phyloP scores from a whole-genome alignment of 306 rosid genomes.

The Cicer yamashitae region DNA sequence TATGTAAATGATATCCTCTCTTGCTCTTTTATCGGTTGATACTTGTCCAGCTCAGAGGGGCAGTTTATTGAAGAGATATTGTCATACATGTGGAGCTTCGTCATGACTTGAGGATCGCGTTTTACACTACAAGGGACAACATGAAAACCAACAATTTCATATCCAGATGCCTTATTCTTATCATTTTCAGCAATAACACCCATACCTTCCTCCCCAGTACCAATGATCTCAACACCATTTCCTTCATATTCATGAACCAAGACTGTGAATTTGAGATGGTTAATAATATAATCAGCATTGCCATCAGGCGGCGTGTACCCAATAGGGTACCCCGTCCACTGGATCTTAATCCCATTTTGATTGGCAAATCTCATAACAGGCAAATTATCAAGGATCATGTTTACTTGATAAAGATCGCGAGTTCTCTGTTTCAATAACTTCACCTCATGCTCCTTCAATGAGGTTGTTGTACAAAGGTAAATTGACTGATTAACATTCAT shows the following conservation, averaged over 20 bases:
- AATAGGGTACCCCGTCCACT: conserved; percentile 96
- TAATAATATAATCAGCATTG: conserved; percentile 79
- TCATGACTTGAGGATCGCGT: conserved; percentile 64
- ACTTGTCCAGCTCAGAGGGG: conserved; percentile 69
- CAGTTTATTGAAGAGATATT: conserved; percentile 53
- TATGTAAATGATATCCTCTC: conserved; percentile 88
- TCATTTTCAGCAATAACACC: conserved; percentile 78
- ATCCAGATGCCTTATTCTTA: conserved; percentile 81
- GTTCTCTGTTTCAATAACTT: conserved; percentile 87
- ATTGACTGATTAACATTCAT: conserved; percentile 80
- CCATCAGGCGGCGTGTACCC: conserved; percentile 73
- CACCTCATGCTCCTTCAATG: conserved; percentile 73
- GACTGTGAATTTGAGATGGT: conserved; percentile 85
- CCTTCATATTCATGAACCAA: conserved; percentile 94
- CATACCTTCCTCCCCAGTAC: conserved; percentile 94
- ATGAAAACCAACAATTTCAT: conserved; percentile 93
- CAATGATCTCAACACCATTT: conserved; percentile 74
- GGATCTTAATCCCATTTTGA: conserved; percentile 79
- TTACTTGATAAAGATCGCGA: conserved; percentile 92
- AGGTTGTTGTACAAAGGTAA: conserved; percentile 70
- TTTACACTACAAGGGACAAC: conserved; percentile 84
- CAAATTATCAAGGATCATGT: conserved; percentile 93
- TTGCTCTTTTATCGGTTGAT: conserved; percentile 74
- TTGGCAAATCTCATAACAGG: conserved; percentile 86
- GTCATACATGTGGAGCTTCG: conserved; percentile 55